Percentiles rank a stretch among this genome's conserved stretches.
phyloP scores from a whole-genome alignment of 257 asterid genomes.

The Nicotiana otophora region DNA sequence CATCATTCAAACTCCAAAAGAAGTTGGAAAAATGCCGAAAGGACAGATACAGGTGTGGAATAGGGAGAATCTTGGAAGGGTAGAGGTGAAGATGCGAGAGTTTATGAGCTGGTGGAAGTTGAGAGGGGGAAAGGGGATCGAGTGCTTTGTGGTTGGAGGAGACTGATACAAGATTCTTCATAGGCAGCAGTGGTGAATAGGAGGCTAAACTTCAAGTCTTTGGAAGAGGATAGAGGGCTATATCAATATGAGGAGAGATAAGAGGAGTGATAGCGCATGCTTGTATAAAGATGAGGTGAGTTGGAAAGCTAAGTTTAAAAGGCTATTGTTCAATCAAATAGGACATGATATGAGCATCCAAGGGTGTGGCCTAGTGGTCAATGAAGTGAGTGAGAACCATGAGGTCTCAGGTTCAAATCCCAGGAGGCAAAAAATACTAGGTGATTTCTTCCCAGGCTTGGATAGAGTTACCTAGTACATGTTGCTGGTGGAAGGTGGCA shows the following conservation, averaged over 20 bases:
- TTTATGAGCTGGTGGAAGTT: not conserved
- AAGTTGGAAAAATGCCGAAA: too few relatives aligned
- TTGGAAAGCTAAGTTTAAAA: not conserved
- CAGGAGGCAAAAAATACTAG: too few relatives aligned
- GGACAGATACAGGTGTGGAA: not conserved
- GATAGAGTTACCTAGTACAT: too few relatives aligned
- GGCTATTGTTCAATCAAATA: not conserved
- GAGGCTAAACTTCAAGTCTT: not conserved
- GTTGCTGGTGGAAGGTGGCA: too few relatives aligned
- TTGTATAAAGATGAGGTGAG: not conserved
- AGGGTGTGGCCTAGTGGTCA: too few relatives aligned
- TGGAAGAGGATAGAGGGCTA: not conserved
- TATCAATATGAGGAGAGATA: not conserved
- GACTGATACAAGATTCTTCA: not conserved
- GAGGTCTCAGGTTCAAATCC: too few relatives aligned
- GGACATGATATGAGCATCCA: not conserved
- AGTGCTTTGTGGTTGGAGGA: not conserved
- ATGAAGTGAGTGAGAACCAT: too few relatives aligned
- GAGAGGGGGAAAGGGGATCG: not conserved
- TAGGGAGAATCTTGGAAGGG: not conserved
- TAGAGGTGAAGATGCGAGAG: not conserved
- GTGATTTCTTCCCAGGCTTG: too few relatives aligned
- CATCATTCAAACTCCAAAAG: too few relatives aligned
- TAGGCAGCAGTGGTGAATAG: not conserved
- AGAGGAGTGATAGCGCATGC: not conserved